phyloP scores from a whole-genome alignment of 768 basidiomycete species.

The Phanerochaete carnosa region DNA sequence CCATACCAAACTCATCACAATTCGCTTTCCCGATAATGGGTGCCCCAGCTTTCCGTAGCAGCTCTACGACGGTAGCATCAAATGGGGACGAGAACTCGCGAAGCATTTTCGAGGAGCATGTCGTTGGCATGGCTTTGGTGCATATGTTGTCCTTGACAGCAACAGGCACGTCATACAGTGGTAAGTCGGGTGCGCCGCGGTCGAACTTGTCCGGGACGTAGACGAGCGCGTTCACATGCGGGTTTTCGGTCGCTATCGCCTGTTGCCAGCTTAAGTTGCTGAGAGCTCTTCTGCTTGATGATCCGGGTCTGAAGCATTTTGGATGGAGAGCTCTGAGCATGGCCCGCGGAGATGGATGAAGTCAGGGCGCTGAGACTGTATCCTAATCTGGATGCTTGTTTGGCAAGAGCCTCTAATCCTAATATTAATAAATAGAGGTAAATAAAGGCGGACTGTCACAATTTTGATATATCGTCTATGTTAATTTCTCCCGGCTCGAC shows the following conservation, averaged over 20 bases:
- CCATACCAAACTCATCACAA: conserved; percentile 99
- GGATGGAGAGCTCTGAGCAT: conserved; percentile 2
- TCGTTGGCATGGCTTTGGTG: conserved; percentile 58
- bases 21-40: conserved; percentile 85
- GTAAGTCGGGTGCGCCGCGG: neutral
- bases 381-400: conserved; percentile 10
- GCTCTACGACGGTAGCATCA: conserved; percentile 78
- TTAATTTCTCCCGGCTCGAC: conserved; percentile 4
- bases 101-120: conserved; percentile 79
- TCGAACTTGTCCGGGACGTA: conserved; percentile 12
- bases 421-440: conserved; percentile 18
- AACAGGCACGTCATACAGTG: conserved; percentile 45
- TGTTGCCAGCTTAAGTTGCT: neutral
- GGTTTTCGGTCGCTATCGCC: conserved; percentile 28
- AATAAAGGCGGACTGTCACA: conserved; percentile 2
- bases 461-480: neutral
- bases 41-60: conserved; percentile 62
- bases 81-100: conserved; percentile 74
- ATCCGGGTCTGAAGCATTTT: neutral
- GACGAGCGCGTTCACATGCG: conserved; percentile 55
- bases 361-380: neutral
- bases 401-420: conserved; percentile 15
- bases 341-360: neutral
- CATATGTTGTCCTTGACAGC: conserved; percentile 90
- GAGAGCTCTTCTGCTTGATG: neutral